Evolutionary conservation across 2,329 filamentous ascomycete species (phyloP).

Genomic region (Corniculantispora saksenae): DNA sequence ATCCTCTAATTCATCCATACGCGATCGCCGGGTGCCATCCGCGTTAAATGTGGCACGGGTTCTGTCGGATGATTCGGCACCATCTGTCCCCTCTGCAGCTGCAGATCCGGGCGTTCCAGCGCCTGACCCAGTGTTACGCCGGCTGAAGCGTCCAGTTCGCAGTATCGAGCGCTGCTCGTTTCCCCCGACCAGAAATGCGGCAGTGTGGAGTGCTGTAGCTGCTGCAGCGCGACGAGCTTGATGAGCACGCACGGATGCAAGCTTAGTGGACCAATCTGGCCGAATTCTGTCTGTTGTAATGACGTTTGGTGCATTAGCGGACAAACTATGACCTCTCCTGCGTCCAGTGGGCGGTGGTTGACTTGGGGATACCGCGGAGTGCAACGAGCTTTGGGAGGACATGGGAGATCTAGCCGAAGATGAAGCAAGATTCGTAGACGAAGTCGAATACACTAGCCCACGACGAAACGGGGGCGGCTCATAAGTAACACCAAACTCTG

Average conservation of each 20-base stretch:
- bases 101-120: conserved; percentile 29
- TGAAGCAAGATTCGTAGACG: conserved; percentile 37
- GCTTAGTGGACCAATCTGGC: conserved; percentile 91
- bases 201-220: conserved; percentile 90
- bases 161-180: conserved; percentile 50
- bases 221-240: conserved; percentile 85
- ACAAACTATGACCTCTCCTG: conserved; percentile 62
- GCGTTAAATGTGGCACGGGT: conserved; percentile 23
- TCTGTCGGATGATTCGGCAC: conserved; percentile 27
- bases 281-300: conserved; percentile 91
- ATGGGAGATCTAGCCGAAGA: conserved; percentile 62
- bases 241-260: conserved; percentile 81
- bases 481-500: conserved; percentile 96
- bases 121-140: conserved; percentile 48
- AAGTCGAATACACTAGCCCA: conserved; percentile 69
- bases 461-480: conserved; percentile 84
- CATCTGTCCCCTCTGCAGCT: conserved; percentile 25
- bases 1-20: conserved; percentile 88
- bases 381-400: conserved; percentile 82
- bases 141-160: conserved; percentile 54
- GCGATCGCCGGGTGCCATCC: conserved; percentile 40
- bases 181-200: conserved; percentile 84
- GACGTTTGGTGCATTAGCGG: conserved; percentile 80
- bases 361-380: conserved; percentile 54
- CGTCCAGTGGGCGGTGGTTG: conserved; percentile 41